Percentiles rank a stretch among this genome's conserved stretches.
Evolutionary conservation across 2,329 filamentous ascomycete genomes (phyloP).

Genomic region (Leptographium flavum): DNA sequence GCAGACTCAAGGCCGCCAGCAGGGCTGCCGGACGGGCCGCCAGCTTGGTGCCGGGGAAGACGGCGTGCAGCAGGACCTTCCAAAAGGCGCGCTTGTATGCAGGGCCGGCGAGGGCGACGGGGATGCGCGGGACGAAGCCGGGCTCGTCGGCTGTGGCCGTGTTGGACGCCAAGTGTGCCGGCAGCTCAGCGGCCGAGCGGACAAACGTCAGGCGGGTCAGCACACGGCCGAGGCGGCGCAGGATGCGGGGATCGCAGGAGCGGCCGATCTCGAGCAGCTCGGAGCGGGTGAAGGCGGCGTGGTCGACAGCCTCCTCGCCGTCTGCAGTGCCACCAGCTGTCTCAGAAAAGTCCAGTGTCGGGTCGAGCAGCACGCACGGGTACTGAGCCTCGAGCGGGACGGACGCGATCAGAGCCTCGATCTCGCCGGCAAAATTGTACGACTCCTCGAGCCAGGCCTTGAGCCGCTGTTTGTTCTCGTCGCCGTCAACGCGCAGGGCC

Average conservation of each 20-base stretch:
- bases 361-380: conserved; percentile 18
- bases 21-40: conserved; percentile 28
- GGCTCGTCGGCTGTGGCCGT: conserved; percentile 13
- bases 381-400: conserved; percentile 25
- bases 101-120: conserved; percentile 23
- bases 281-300: conserved; percentile 24
- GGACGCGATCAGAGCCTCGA: conserved; percentile 21
- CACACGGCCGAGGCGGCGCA: conserved; percentile 30
- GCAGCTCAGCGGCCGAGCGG: conserved; percentile 23
- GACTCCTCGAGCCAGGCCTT: conserved; percentile 35
- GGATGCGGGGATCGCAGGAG: conserved; percentile 32
- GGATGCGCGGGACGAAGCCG: conserved; percentile 18
- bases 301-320: conserved; percentile 11
- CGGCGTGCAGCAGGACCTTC: conserved; percentile 31
- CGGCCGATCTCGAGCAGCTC: conserved; percentile 37
- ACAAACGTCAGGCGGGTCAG: conserved; percentile 32
- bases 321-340: conserved; percentile 7
- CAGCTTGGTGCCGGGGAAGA: conserved; percentile 33
- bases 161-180: conserved; percentile 22
- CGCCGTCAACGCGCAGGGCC: conserved; percentile 21
- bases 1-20: conserved; percentile 31
- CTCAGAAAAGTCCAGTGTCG: too few relatives aligned
- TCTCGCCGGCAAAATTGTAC: conserved; percentile 32
- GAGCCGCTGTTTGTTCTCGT: conserved; percentile 22
- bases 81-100: conserved; percentile 27